Conservation (phyloP, 768 basidiomycete genomes). For the Imleria badia region DNA sequence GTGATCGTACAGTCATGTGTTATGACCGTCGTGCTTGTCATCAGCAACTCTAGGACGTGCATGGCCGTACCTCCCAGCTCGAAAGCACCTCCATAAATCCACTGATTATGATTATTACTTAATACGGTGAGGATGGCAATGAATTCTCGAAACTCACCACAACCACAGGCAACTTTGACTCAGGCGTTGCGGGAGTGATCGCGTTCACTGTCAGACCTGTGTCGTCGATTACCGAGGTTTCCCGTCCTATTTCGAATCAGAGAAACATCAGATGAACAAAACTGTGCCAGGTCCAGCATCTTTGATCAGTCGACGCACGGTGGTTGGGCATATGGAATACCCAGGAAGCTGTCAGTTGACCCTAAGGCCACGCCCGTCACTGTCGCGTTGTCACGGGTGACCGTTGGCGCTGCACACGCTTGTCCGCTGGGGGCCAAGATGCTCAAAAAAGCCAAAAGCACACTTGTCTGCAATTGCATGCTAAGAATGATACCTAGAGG, state of each 20-base stretch:
- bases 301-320: background rate
- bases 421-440: no score
- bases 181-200: slow-evolving; percentile 43
- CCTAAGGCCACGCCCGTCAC: background rate
- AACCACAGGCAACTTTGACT: slow-evolving; percentile 51
- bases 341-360: background rate
- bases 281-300: no score
- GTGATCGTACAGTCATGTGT: background rate
- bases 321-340: background rate
- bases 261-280: background rate
- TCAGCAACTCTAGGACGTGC: background rate
- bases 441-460: no score
- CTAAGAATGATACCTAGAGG: no score
- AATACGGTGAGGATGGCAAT: background rate
- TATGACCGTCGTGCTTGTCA: background rate
- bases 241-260: background rate
- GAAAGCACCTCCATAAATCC: slow-evolving; percentile 38
- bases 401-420: background rate
- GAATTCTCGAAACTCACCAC: slow-evolving; percentile 42
- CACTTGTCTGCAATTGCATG: no score
- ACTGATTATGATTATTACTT: slow-evolving; percentile 16
- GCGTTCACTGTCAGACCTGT: slow-evolving; percentile 55
- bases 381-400: background rate
- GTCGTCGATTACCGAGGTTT: background rate
- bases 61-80: slow-evolving; percentile 26